Conservation (phyloP, 2,329 filamentous ascomycete genomes). For the Hymenoscyphus albidus region DNA sequence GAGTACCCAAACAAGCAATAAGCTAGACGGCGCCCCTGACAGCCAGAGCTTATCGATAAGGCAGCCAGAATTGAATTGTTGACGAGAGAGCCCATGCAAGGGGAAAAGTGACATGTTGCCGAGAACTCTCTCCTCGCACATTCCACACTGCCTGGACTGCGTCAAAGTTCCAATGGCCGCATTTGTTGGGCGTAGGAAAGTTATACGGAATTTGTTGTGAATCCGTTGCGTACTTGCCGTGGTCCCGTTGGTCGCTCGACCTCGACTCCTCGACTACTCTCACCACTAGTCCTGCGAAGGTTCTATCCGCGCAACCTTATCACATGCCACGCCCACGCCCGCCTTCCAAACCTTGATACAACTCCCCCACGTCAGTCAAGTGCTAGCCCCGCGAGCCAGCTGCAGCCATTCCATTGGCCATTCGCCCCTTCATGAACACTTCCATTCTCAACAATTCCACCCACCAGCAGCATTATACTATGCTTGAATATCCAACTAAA, state of each 20-base stretch:
- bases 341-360: neutral
- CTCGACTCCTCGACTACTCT: neutral
- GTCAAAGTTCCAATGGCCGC: neutral
- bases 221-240: no score
- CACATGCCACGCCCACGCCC: neutral
- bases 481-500: constrained; percentile 5
- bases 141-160: neutral
- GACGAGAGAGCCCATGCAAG: neutral
- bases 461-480: neutral
- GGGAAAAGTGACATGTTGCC: neutral
- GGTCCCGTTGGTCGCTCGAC: neutral
- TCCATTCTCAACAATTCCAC: constrained; percentile 11
- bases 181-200: no score
- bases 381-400: constrained; percentile 4
- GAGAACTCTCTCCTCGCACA: neutral
- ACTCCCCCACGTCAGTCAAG: constrained; percentile 10
- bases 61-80: no score
- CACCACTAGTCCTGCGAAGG: neutral
- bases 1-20: neutral
- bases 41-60: neutral
- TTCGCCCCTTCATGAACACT: constrained; percentile 9
- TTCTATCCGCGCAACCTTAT: neutral
- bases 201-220: no score
- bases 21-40: constrained; percentile 1
- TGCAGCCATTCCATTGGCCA: neutral